Conservation (phyloP, 1,284 basidiomycete genomes). For the Pterulicium gracile region DNA sequence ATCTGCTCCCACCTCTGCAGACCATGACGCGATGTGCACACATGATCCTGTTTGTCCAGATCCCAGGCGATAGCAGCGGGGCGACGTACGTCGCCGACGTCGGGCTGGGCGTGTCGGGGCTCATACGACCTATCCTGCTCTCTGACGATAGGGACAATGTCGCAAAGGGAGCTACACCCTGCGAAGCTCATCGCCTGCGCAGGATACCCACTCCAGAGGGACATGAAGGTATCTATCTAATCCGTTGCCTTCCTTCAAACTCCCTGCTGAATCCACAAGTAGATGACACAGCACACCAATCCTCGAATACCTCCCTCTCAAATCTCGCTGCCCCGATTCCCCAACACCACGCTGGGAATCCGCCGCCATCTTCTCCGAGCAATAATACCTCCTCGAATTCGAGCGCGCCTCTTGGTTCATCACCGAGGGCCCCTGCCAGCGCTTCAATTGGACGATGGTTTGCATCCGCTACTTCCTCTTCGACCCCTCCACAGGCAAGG, state of each 20-base stretch:
- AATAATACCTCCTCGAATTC: conserved; percentile 23
- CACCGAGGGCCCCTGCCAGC: conserved; percentile 13
- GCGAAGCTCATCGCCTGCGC: conserved; percentile 20
- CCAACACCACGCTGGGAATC: conserved; percentile 16
- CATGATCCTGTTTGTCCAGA: conserved; percentile 28
- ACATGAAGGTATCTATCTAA: conserved; percentile 15
- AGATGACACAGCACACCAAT: conserved; percentile 9
- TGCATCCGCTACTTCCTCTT: conserved; percentile 19
- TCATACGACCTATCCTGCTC: conserved; percentile 24
- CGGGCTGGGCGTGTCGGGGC: conserved; percentile 21
- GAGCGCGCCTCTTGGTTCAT: conserved; percentile 20
- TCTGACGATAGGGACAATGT: conserved; percentile 17
- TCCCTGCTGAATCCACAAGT: conserved; percentile 8
- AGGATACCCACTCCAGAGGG: conserved; percentile 14
- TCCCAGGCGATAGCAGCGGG: conserved; percentile 17
- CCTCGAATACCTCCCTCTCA: conserved; percentile 16
- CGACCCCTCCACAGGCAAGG: conserved; percentile 12
- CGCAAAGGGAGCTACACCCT: conserved; percentile 16
- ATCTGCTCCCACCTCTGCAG: conserved; percentile 6
- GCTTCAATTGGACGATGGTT: conserved; percentile 22
- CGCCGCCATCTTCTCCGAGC: conserved; percentile 24
- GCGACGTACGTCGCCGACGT: conserved; percentile 27
- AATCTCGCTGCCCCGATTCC: neutral
- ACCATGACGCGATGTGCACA: conserved; percentile 14
- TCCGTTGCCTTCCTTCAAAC: neutral